These are phyloP conservation scores for Periconia sp. DNA, from an alignment of 2,329 filamentous ascomycete species.

Conservation along the genomic window DNA sequence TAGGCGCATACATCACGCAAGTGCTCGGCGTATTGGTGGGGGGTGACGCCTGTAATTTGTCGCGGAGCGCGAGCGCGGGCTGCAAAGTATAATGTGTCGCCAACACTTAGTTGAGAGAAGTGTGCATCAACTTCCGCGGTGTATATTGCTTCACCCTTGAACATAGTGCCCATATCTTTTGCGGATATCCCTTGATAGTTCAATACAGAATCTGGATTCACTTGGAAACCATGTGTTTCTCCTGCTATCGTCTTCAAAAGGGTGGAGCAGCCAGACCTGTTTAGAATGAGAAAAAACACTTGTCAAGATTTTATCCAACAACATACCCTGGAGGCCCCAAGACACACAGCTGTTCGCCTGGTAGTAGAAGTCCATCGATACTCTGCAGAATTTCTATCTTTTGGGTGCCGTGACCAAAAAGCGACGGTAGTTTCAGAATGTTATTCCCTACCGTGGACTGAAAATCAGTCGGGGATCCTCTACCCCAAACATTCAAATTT, in stretches of 20 bases:
- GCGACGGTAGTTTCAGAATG: constrained; percentile 60
- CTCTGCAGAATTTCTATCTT: constrained; percentile 67
- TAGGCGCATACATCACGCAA: constrained; percentile 38
- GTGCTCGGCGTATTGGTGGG: constrained; percentile 59
- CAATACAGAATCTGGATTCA: constrained; percentile 70
- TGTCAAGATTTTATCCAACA: neutral
- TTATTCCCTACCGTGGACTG: constrained; percentile 67
- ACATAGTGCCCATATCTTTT: constrained; percentile 71
- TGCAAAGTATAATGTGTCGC: constrained; percentile 76
- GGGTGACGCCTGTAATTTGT: constrained; percentile 59
- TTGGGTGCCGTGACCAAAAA: constrained; percentile 49
- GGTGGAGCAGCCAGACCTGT: constrained; percentile 69
- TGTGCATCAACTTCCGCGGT: constrained; percentile 80
- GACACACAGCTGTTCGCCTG: constrained; percentile 73
- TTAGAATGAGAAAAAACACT: neutral
- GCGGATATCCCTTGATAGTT: constrained; percentile 77
- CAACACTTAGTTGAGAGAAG: constrained; percentile 73
- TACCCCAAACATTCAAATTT: constrained; percentile 66
- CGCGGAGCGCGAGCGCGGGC: constrained; percentile 61
- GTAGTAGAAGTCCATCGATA: constrained; percentile 67
- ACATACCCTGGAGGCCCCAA: constrained; percentile 62
- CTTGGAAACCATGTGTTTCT: constrained; percentile 75
- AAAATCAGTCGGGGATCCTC: constrained; percentile 65
- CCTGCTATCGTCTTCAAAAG: constrained; percentile 80
- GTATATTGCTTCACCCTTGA: constrained; percentile 82